Base-by-base conservation (phyloP, 2,329 filamentous ascomycete genomes). In the Pseudomassariella vexata region DNA sequence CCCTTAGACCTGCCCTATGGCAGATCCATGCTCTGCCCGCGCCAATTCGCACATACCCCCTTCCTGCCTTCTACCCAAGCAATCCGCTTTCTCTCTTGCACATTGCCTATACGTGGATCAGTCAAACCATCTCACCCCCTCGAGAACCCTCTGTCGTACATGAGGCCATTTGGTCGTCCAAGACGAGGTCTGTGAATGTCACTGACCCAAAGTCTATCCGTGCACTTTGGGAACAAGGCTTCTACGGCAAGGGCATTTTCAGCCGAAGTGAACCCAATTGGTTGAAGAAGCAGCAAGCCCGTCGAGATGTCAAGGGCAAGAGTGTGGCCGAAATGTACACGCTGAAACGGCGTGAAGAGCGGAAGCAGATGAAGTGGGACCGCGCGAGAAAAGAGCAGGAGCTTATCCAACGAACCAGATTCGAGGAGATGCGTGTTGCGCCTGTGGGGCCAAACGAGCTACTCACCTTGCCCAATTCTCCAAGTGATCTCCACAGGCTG, bases 261-360 rank as follows among this genome's bases (percentile, higher is more conserved):
- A 95, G 89, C 63, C 79, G 94, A 48, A 95, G 89, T 66, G 90
- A 98, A 56, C 90, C 90, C 3, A 92, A 80, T 46, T 98, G 92
- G 92, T 59, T 95, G 30, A 84, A 85, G 42, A 73, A 84, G 41
- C 87, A 95, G 58, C 82, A 85, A 56, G 79, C 82, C 18, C 74
- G 82, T 30, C 71, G 71, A 37, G 84, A 84, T 9, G 59, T 79
- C 11, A 62, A 79, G 17, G 72, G 76, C 19, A 66, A 64, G 16
- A 70, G 77, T 42, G 92, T 92, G 25, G 89, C 83, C 45, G 90
- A 95, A 60, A 81, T 94, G 39, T 66, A 79, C 32, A 98, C 90
- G 3, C 71, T 73, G 22, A 72, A 79, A 46, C 70, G 92, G 38
- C 75, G 92, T 49, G 78, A 85, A 42, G 86, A 95, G 56, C 78